Conservation (phyloP, 2,329 filamentous ascomycete genomes). For the Pseudodiploospora longispora region DNA sequence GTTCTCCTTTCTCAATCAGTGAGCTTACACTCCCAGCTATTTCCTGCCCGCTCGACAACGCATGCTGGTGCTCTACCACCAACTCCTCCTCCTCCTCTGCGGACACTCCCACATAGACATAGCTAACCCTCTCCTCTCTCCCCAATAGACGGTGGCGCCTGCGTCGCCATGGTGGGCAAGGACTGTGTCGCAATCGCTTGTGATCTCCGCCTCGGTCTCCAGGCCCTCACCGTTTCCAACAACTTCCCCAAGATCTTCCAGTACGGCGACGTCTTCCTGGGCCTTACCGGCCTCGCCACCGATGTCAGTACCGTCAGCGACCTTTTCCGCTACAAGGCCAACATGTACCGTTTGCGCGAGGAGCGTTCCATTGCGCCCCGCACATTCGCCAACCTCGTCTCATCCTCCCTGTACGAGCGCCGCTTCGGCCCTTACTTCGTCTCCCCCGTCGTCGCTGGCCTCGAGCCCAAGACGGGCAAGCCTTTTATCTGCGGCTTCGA, state of each 20-base stretch:
- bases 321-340: slow-evolving; percentile 98
- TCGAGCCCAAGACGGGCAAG: slow-evolving; percentile 88
- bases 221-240: slow-evolving; percentile 95
- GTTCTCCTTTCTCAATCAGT: slow-evolving; percentile 95
- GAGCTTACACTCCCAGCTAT: slow-evolving; percentile 24
- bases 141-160: slow-evolving; percentile 70
- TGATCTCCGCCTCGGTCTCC: slow-evolving; percentile 93
- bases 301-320: slow-evolving; percentile 92
- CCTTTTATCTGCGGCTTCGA: slow-evolving; percentile 99
- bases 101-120: slow-evolving; percentile 11
- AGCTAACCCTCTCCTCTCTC: not conserved
- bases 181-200: slow-evolving; percentile 99
- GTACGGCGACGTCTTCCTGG: slow-evolving; percentile 92
- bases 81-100: slow-evolving; percentile 1
- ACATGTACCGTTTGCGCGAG: slow-evolving; percentile 98
- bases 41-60: not conserved
- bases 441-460: slow-evolving; percentile 84
- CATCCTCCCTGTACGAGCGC: slow-evolving; percentile 83
- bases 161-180: slow-evolving; percentile 98
- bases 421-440: slow-evolving; percentile 97
- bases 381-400: slow-evolving; percentile 95
- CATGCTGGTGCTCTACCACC: not conserved
- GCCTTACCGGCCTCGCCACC: slow-evolving; percentile 90
- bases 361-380: slow-evolving; percentile 91
- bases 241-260: slow-evolving; percentile 99